Evolutionary conservation across 768 basidiomycete species (phyloP).

Genomic region (Tulasnella sp.): DNA sequence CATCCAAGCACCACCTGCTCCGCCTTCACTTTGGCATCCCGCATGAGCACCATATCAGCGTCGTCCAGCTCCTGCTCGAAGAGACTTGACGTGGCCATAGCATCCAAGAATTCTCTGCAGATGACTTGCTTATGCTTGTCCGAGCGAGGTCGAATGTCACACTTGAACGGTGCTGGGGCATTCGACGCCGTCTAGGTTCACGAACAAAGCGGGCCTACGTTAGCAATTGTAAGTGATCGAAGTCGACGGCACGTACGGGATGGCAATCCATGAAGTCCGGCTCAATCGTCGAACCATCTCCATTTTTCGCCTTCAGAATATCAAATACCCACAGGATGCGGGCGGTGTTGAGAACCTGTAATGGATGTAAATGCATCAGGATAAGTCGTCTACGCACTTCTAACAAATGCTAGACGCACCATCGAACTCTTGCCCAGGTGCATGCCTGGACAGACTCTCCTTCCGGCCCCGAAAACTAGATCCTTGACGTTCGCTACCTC

Average conservation of each 20-base stretch:
- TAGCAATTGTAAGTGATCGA: too few relatives aligned
- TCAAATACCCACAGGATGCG: slow-evolving; percentile 4
- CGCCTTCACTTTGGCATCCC: neutral
- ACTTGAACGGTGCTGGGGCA: neutral
- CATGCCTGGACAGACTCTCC: slow-evolving; percentile 19
- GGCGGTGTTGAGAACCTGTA: neutral
- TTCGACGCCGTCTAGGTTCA: neutral
- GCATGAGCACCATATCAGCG: neutral
- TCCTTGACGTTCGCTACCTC: neutral
- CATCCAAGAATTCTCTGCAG: neutral
- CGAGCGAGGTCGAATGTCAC: neutral
- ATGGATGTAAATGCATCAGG: neutral
- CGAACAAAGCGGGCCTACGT: neutral
- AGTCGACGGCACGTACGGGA: neutral
- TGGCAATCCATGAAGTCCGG: neutral
- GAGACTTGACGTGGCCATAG: neutral
- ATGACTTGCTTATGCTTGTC: neutral
- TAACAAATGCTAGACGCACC: neutral
- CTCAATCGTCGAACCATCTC: neutral
- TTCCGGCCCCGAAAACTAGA: slow-evolving; percentile 10
- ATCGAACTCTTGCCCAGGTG: slow-evolving; percentile 16
- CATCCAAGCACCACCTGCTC: neutral
- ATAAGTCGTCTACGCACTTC: neutral
- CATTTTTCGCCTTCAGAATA: neutral
- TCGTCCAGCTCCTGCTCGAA: slow-evolving; percentile 2